These are phyloP conservation scores for Panicum miliaceum DNA, from an alignment of 176 grass and related monocot species.

Conservation along the genomic window DNA sequence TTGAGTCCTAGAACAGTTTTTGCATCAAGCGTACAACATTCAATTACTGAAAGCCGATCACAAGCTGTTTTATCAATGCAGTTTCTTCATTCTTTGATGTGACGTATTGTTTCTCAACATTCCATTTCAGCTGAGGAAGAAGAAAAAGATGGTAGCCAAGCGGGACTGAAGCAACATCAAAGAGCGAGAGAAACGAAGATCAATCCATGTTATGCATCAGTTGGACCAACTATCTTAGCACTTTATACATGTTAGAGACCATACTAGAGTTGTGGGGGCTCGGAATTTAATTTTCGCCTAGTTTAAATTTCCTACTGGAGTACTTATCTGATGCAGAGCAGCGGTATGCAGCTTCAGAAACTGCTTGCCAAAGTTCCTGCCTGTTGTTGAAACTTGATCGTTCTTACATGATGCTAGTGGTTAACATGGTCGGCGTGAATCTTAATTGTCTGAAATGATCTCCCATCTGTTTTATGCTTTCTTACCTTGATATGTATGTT, in stretches of 20 bases:
- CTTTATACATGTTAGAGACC: not conserved
- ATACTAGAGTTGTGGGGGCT: not conserved
- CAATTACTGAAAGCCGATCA: not conserved
- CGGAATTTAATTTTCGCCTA: not conserved
- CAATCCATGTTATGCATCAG: slow-evolving; percentile 4
- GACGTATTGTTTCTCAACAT: not conserved
- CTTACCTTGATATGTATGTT: not conserved
- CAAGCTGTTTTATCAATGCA: not conserved
- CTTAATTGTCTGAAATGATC: not conserved
- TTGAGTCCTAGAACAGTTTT: not conserved
- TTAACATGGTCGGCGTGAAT: not conserved
- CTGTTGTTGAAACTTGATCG: not conserved
- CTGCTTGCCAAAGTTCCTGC: not conserved
- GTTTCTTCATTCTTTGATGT: not conserved
- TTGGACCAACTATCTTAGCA: not conserved
- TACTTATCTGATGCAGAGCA: not conserved
- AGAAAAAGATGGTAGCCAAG: not conserved
- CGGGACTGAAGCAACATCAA: not conserved
- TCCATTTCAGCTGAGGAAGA: slow-evolving; percentile 12
- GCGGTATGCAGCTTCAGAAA: not conserved
- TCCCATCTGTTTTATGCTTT: no score
- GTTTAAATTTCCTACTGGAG: not conserved
- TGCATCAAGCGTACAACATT: not conserved
- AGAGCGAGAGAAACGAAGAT: not conserved
- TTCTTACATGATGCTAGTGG: not conserved